Evolutionary conservation across 2,329 filamentous ascomycete species (phyloP).

Genomic region (Paracoccidioides lutzii): DNA sequence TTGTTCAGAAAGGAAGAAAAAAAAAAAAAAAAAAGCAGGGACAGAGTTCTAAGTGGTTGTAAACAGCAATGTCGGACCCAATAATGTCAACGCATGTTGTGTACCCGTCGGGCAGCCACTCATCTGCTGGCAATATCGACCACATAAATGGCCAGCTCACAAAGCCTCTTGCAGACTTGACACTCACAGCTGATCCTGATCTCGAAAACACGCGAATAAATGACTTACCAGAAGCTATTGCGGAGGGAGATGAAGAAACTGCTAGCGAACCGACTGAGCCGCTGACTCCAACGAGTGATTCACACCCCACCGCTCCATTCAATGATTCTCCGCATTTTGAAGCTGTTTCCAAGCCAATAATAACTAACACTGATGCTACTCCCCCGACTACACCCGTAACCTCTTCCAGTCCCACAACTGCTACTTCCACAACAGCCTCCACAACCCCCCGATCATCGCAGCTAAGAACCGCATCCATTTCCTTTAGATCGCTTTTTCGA

Average conservation of each 20-base stretch:
- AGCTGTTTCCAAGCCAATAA: slow-evolving; percentile 8
- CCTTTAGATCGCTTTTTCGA: slow-evolving; percentile 16
- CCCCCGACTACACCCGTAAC: slow-evolving; percentile 6
- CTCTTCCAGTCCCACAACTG: background rate
- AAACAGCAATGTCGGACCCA: slow-evolving; percentile 5
- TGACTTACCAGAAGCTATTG: slow-evolving; percentile 11
- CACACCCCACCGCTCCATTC: slow-evolving; percentile 5
- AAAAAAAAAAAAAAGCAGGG: background rate
- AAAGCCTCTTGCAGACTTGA: background rate
- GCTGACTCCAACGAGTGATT: slow-evolving; percentile 13
- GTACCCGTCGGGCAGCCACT: slow-evolving; percentile 3
- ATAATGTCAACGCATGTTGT: slow-evolving; percentile 2
- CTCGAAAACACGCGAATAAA: slow-evolving; percentile 5
- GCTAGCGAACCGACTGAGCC: slow-evolving; percentile 14
- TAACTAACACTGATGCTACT: slow-evolving; percentile 11
- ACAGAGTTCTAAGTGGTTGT: background rate
- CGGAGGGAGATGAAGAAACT: slow-evolving; percentile 13
- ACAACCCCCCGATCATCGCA: slow-evolving; percentile 6
- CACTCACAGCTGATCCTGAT: slow-evolving; percentile 1
- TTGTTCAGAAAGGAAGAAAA: background rate
- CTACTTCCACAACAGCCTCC: slow-evolving; percentile 1
- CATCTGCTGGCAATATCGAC: background rate
- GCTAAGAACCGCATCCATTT: slow-evolving; percentile 11
- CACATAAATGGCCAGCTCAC: background rate
- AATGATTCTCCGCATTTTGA: slow-evolving; percentile 4